Percentiles rank a stretch among this genome's conserved stretches.
phyloP scores from a whole-genome alignment of 2,329 filamentous ascomycete genomes.

The Cercospora beticola region DNA sequence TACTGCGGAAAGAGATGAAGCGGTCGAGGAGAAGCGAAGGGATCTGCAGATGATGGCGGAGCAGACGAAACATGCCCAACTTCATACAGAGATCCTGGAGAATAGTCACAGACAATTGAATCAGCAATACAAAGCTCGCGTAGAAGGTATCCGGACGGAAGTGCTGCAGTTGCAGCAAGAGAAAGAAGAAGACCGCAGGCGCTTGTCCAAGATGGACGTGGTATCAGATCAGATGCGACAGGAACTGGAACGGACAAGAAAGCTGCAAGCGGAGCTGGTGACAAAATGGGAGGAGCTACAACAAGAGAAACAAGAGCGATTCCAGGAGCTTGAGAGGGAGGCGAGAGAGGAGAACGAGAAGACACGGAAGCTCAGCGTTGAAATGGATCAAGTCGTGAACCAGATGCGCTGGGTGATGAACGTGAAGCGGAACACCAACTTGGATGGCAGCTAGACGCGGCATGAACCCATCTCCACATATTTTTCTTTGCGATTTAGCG shows the following conservation, averaged over 20 bases:
- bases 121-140: constrained; percentile 51
- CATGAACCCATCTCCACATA: background rate
- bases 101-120: constrained; percentile 70
- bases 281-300: constrained; percentile 65
- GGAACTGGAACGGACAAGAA: constrained; percentile 61
- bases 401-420: constrained; percentile 73
- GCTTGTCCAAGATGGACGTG: constrained; percentile 59
- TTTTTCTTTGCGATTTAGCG: constrained; percentile 12
- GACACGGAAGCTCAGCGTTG: constrained; percentile 58
- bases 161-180: constrained; percentile 58
- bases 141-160: constrained; percentile 44
- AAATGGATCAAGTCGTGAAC: constrained; percentile 60
- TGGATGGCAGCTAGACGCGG: constrained; percentile 10
- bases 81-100: constrained; percentile 65
- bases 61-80: constrained; percentile 54
- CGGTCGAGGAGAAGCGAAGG: constrained; percentile 57
- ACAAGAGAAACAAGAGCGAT: constrained; percentile 59
- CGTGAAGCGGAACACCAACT: constrained; percentile 52
- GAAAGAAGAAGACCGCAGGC: constrained; percentile 52
- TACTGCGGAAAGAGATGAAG: constrained; percentile 64
- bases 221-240: constrained; percentile 71
- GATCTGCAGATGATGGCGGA: constrained; percentile 61
- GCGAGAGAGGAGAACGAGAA: constrained; percentile 58
- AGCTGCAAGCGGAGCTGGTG: constrained; percentile 63
- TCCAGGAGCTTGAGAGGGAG: constrained; percentile 59